These are phyloP conservation scores for Grammothele lineata DNA, from an alignment of 768 basidiomycete species.

Conservation along the genomic window DNA sequence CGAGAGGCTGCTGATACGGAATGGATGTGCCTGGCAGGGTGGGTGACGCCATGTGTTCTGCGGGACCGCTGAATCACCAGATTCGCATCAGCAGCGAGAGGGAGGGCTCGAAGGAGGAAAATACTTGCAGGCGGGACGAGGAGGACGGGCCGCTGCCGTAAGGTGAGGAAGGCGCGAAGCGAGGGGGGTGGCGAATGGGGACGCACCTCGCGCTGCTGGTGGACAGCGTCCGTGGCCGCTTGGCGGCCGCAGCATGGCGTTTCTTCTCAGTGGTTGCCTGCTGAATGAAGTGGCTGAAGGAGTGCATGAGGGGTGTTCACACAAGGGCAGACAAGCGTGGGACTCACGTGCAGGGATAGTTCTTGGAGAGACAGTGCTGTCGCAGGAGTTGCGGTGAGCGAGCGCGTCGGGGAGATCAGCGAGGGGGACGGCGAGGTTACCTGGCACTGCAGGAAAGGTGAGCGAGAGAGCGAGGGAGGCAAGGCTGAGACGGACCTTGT, in stretches of 20 bases:
- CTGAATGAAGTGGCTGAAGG: slow-evolving; percentile 67
- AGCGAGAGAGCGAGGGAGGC: slow-evolving; percentile 14
- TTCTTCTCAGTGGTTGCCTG: slow-evolving; percentile 86
- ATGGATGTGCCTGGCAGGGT: slow-evolving; percentile 10
- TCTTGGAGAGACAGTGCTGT: slow-evolving; percentile 83
- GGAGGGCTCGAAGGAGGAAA: not conserved
- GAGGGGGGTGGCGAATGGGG: not conserved
- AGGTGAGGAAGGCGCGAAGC: slow-evolving; percentile 5
- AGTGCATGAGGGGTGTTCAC: slow-evolving; percentile 19
- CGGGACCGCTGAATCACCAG: slow-evolving; percentile 16
- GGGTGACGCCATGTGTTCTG: slow-evolving; percentile 13
- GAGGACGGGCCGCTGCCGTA: slow-evolving; percentile 15
- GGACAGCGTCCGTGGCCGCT: slow-evolving; percentile 64
- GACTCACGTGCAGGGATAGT: slow-evolving; percentile 88
- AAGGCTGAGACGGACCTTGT: slow-evolving; percentile 54
- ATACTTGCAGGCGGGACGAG: slow-evolving; percentile 11
- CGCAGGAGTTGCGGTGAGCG: slow-evolving; percentile 7
- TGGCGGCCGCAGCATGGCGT: slow-evolving; percentile 49
- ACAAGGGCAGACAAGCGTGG: slow-evolving; percentile 15
- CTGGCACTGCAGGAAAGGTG: slow-evolving; percentile 50
- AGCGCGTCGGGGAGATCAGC: not conserved
- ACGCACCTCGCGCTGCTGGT: slow-evolving; percentile 23
- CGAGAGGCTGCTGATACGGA: slow-evolving; percentile 24
- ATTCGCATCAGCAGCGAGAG: slow-evolving; percentile 6
- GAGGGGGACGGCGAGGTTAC: slow-evolving; percentile 31